Evolutionary conservation across 257 asterid species (phyloP).

Genomic region (Plantago ovata): DNA sequence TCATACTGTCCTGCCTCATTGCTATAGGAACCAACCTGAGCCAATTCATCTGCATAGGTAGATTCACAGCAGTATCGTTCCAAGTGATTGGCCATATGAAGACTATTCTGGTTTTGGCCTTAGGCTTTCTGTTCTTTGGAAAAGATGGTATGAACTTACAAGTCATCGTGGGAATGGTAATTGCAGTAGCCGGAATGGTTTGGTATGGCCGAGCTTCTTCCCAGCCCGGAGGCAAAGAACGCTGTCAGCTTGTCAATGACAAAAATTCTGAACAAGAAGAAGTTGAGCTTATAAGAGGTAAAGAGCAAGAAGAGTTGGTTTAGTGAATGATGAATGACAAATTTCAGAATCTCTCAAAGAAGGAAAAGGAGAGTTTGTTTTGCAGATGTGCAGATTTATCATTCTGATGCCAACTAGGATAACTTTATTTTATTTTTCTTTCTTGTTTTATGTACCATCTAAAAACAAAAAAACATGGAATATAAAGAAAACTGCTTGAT

Average conservation of each 20-base stretch:
- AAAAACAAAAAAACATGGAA: no score
- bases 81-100: conserved; percentile 89
- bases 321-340: conserved; percentile 16
- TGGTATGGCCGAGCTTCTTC: conserved; percentile 74
- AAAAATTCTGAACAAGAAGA: conserved; percentile 36
- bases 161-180: conserved; percentile 58
- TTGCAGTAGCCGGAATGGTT: conserved; percentile 67
- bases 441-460: no score
- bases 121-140: conserved; percentile 75
- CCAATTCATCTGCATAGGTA: conserved; percentile 85
- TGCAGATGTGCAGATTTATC: no score
- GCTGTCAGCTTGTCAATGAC: conserved; percentile 22
- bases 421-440: no score
- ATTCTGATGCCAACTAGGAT: no score
- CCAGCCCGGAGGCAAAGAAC: conserved; percentile 67
- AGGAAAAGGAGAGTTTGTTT: no score
- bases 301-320: conserved; percentile 38
- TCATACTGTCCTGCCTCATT: conserved; percentile 56
- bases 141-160: conserved; percentile 66
- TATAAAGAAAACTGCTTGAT: no score
- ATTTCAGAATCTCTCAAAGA: no score
- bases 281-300: conserved; percentile 32
- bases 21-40: conserved; percentile 77
- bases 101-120: conserved; percentile 61
- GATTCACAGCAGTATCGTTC: conserved; percentile 85